Base-by-base conservation (phyloP, 2,329 filamentous ascomycete genomes). In the Fusarium sp. region DNA sequence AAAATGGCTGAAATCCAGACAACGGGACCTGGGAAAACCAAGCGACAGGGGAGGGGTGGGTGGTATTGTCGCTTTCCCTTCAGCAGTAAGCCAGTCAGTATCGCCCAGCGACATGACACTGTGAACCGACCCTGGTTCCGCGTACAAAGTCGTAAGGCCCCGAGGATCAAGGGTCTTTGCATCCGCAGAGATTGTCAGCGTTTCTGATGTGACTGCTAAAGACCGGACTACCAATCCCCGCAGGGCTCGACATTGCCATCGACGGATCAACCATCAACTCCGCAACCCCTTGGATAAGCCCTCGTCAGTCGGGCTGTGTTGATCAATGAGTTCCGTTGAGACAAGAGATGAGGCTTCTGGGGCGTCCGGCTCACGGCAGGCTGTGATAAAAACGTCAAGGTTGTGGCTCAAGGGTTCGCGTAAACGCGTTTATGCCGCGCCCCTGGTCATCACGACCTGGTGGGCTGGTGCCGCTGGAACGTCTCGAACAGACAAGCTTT, bases 401-500 rank as follows among this genome's bases (percentile, higher is more conserved):
- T 11, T 38, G 35, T 58, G 35, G 56, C 35, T 58, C 56, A 27
- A 40, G 56, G 56, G 35, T 58, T 25, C 56, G 35, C 56, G 56
- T 40, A 58, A 14, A 54, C 56, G 56, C 56, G 56, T 58, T 47
- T 58, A 40, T 58, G 35, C 56, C 35, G 56, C 56, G 38, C 59
- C 59, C 59, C 45, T 63, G 54, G 22, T 22, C 38, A 20, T 40
- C 32, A 37, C 40, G 32, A 30, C 50, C 59, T 45, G 52, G n/a
- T 65, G 32, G 62, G 52, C 37, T 45, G 62, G 62, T 7, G 20
- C 61, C 32, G 47, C 35, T 56, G 45, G 61, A 57, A 63, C 61
- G 61, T 38, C 40, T 56, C 50, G 33, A 52, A 62, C 40, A 71
- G 71, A 75, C 71, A 74, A 74, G 72, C 72, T 75, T 71, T 75